Conservation (phyloP, 1,284 basidiomycete genomes). For the Tilletia walkeri region DNA sequence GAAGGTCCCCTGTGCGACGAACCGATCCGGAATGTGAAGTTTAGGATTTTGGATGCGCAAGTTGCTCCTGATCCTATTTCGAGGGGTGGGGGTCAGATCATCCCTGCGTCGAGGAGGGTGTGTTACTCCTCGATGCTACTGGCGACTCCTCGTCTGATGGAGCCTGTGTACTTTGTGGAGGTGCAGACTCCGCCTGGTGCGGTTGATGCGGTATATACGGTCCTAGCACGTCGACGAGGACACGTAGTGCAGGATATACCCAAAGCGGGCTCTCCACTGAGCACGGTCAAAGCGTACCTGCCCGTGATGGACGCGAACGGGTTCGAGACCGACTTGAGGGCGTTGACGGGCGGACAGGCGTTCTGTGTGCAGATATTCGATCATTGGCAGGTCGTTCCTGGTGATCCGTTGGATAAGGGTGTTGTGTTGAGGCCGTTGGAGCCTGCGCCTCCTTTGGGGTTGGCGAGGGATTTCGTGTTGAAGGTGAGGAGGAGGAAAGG, state of each 20-base stretch:
- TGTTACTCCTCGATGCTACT: constrained; percentile 99
- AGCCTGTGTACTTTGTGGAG: constrained; percentile 97
- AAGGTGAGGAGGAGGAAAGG: constrained; percentile 93
- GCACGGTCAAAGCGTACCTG: constrained; percentile 94
- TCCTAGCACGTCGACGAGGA: constrained; percentile 89
- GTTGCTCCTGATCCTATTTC: constrained; percentile 93
- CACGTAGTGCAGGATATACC: constrained; percentile 97
- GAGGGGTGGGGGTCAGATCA: constrained; percentile 96
- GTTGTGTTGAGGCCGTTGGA: constrained; percentile 94
- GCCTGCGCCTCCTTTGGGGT: constrained; percentile 87
- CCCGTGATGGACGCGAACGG: constrained; percentile 98
- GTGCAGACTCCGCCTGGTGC: constrained; percentile 98
- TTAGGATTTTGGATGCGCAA: constrained; percentile 86
- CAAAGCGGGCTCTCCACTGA: constrained; percentile 93
- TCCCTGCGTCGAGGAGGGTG: constrained; percentile 92
- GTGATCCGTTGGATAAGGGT: constrained; percentile 91
- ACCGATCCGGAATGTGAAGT: constrained; percentile 98
- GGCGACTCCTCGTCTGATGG: constrained; percentile 64
- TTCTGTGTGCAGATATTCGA: constrained; percentile 95
- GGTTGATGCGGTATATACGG: constrained; percentile 95
- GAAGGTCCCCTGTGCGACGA: constrained; percentile 98
- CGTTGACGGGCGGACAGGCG: constrained; percentile 94
- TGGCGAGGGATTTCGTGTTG: constrained; percentile 76
- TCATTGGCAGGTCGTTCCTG: constrained; percentile 97
- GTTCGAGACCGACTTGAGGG: constrained; percentile 95